Conservation (phyloP, 495 filamentous ascomycete species). For the Penicillium coprophilum region DNA sequence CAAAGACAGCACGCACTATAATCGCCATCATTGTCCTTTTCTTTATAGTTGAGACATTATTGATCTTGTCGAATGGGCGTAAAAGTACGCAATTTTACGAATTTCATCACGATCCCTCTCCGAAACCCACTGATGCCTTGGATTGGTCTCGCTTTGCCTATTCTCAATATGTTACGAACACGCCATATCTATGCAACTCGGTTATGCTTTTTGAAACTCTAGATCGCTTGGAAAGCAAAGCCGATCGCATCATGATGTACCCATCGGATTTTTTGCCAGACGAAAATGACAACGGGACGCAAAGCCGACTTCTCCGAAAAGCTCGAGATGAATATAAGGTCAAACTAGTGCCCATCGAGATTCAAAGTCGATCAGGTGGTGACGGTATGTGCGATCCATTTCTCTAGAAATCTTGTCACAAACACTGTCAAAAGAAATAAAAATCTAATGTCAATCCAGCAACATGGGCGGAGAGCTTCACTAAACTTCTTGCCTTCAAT, state of each 20-base stretch:
- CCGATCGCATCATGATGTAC: constrained; percentile 62
- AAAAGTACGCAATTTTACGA: not conserved
- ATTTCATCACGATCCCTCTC: not conserved
- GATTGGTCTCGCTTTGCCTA: constrained; percentile 61
- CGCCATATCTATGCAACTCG: constrained; percentile 63
- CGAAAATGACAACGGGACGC: constrained; percentile 29
- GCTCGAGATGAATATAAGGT: constrained; percentile 58
- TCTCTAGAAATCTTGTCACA: not conserved
- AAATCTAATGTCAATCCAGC: constrained; percentile 21
- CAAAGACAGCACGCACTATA: not conserved
- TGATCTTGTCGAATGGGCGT: not conserved
- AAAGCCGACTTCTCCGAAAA: constrained; percentile 51
- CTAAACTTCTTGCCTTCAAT: constrained; percentile 64
- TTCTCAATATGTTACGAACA: constrained; percentile 60
- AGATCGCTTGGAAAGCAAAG: constrained; percentile 51
- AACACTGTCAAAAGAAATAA: not conserved
- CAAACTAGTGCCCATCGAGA: constrained; percentile 52
- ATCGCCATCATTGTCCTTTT: not conserved
- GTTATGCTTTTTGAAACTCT: constrained; percentile 65
- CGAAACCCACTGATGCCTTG: not conserved
- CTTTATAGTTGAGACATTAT: not conserved
- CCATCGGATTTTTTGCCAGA: constrained; percentile 40
- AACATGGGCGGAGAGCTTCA: constrained; percentile 55
- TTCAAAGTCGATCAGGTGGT: constrained; percentile 37
- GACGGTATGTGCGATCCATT: constrained; percentile 33